phyloP scores from a whole-genome alignment of 352 stramenopile genomes.

The Phytophthora boehmeriae region DNA sequence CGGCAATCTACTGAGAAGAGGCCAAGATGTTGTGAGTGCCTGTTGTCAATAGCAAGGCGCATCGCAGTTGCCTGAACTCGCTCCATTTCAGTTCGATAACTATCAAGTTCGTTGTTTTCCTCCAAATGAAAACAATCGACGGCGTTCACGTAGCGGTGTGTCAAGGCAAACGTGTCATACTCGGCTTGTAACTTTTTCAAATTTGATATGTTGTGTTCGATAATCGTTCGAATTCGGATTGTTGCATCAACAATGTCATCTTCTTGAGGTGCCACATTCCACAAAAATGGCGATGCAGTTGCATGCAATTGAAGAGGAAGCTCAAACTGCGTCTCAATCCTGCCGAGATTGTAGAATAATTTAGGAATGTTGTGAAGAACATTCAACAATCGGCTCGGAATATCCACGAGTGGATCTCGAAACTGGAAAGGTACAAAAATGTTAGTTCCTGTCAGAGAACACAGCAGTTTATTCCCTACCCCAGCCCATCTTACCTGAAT shows the following conservation, averaged over 20 bases:
- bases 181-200: constrained; percentile 43
- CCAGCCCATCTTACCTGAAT: constrained; percentile 23
- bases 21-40: constrained; percentile 33
- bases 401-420: constrained; percentile 51
- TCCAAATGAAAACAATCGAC: constrained; percentile 54
- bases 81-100: constrained; percentile 36
- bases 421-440: constrained; percentile 35
- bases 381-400: constrained; percentile 61
- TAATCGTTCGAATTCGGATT: constrained; percentile 64
- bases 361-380: constrained; percentile 73
- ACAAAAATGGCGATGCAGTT: constrained; percentile 59
- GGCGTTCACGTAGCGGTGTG: constrained; percentile 41
- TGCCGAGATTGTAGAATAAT: constrained; percentile 67
- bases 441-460: neutral
- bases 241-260: constrained; percentile 59
- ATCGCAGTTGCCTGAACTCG: constrained; percentile 28
- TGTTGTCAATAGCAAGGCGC: constrained; percentile 30
- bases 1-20: constrained; percentile 62
- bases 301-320: constrained; percentile 30
- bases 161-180: constrained; percentile 44
- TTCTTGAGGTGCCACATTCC: constrained; percentile 72
- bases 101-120: constrained; percentile 29
- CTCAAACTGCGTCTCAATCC: constrained; percentile 73
- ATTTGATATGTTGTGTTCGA: constrained; percentile 56
- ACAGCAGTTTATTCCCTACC: neutral